Evolutionary conservation across 2,329 filamentous ascomycete genomes (phyloP).

Genomic region (Plectosphaerella plurivora): DNA sequence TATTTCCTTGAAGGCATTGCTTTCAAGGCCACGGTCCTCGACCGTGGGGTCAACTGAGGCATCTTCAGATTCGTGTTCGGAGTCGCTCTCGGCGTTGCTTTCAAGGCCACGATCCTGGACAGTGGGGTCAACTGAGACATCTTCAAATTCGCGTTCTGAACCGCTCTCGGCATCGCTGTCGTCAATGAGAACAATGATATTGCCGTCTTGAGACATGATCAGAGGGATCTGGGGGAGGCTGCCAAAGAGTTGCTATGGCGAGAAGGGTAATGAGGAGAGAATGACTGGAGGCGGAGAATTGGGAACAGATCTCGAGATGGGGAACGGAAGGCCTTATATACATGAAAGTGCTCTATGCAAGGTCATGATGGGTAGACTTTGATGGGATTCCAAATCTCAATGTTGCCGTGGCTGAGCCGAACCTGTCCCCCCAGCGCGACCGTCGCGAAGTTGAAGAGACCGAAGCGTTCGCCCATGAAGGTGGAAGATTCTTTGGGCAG

Average conservation of each 20-base stretch:
- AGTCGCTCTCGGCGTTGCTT: background rate
- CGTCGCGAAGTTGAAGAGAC: conserved; percentile 45
- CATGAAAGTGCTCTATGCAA: background rate
- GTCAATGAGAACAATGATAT: background rate
- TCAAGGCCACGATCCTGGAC: background rate
- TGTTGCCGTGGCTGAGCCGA: background rate
- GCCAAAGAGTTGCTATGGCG: background rate
- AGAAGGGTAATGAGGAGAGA: background rate
- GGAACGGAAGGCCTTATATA: background rate
- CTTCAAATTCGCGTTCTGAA: background rate
- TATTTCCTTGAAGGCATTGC: background rate
- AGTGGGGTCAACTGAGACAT: background rate
- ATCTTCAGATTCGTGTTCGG: background rate
- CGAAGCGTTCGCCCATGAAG: conserved; percentile 45
- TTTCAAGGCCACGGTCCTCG: background rate
- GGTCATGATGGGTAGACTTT: too few relatives aligned
- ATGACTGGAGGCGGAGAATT: background rate
- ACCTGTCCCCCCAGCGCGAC: conserved; percentile 16
- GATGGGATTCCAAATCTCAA: background rate
- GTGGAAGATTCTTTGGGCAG: conserved; percentile 36
- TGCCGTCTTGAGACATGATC: background rate
- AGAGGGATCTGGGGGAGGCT: background rate
- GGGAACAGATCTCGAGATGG: background rate
- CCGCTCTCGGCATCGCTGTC: background rate
- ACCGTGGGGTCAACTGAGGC: background rate